Evolutionary conservation across 73 alveolate genomes (phyloP).

Genomic region (Blepharisma stoltei): DNA sequence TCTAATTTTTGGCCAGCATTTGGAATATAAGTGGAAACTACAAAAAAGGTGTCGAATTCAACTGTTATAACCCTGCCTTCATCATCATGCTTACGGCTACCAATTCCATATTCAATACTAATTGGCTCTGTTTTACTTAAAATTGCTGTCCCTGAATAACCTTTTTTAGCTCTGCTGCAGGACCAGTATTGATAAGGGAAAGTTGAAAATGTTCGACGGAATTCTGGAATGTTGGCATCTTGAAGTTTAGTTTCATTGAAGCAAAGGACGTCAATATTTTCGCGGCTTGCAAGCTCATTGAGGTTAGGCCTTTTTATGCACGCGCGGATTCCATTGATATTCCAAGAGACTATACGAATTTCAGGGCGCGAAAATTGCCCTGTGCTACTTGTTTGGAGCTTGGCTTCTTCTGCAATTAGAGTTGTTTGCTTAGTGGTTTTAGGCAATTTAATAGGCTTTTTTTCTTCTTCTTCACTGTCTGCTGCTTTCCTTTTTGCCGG

Average conservation of each 20-base stretch:
- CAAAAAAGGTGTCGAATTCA: constrained; percentile 82
- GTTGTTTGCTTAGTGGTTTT: too few species aligned
- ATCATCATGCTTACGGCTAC: constrained; percentile 67
- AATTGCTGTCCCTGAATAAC: constrained; percentile 92
- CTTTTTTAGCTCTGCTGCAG: constrained; percentile 73
- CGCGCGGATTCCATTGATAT: constrained; percentile 87
- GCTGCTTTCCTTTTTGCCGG: too few species aligned
- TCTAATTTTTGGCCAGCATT: constrained; percentile 82
- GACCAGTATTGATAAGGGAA: constrained; percentile 55
- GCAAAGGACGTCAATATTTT: constrained; percentile 72
- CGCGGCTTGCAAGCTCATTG: constrained; percentile 54
- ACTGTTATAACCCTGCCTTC: constrained; percentile 92
- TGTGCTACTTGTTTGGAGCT: constrained; percentile 17
- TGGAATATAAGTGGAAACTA: constrained; percentile 92
- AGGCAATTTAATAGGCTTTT: too few species aligned
- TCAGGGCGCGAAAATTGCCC: constrained; percentile 32
- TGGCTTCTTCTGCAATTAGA: too few species aligned
- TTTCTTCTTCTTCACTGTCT: too few species aligned
- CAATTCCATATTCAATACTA: constrained; percentile 67
- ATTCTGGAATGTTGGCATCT: constrained; percentile 27
- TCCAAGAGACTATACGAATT: constrained; percentile 63
- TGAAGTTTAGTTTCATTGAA: constrained; percentile 85
- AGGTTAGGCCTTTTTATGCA: constrained; percentile 59
- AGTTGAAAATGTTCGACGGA: neutral
- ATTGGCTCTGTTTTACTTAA: constrained; percentile 83